phyloP scores from a whole-genome alignment of 257 asterid species.

The Prunella vulgaris region DNA sequence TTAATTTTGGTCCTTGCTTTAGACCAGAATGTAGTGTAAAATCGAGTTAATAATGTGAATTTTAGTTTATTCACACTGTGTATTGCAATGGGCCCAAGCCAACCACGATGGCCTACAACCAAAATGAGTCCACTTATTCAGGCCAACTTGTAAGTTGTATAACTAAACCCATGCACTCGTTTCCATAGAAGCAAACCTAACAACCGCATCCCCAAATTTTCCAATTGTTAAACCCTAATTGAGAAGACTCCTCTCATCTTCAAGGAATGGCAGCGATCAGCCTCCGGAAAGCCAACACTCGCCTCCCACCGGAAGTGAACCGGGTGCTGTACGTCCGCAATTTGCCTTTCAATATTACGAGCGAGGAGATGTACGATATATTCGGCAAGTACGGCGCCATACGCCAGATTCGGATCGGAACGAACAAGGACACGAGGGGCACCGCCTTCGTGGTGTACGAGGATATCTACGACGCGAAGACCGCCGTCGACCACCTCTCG shows the following conservation, averaged over 20 bases:
- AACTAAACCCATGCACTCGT: background rate
- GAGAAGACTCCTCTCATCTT: background rate
- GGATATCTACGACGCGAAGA: slow-evolving; percentile 92
- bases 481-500: slow-evolving; percentile 86
- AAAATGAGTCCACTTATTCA: background rate
- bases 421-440: slow-evolving; percentile 87
- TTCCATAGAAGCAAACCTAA: background rate
- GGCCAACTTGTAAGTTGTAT: background rate
- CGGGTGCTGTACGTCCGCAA: slow-evolving; percentile 80
- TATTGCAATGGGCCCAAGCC: background rate
- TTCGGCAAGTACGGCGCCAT: slow-evolving; percentile 92
- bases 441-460: slow-evolving; percentile 94
- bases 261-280: slow-evolving; percentile 67
- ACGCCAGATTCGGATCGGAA: slow-evolving; percentile 84
- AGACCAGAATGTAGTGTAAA: too few relatives aligned
- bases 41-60: too few relatives aligned
- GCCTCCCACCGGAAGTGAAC: slow-evolving; percentile 95
- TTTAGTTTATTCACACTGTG: too few relatives aligned
- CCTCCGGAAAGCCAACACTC: slow-evolving; percentile 76
- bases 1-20: too few relatives aligned
- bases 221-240: slow-evolving; percentile 5
- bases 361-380: slow-evolving; percentile 98
- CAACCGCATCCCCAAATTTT: background rate
- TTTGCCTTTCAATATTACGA: slow-evolving; percentile 85
- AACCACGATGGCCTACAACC: background rate